Base-by-base conservation (phyloP, 352 stramenopile genomes). In the Phytophthora chlamydospora region DNA sequence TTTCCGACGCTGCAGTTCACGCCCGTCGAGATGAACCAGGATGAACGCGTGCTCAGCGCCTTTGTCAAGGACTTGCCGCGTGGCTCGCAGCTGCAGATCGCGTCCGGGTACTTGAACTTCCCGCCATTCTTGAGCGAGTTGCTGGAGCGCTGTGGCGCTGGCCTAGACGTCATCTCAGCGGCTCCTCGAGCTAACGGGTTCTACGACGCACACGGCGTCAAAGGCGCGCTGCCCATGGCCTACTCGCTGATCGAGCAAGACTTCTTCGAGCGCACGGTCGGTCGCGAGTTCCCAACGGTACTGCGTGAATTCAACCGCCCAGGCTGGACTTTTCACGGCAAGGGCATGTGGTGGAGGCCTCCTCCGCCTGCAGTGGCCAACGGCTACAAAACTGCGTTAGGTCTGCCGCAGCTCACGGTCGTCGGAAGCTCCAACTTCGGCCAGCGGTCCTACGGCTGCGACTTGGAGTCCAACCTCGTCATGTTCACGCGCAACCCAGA, bases 201-300 rank as follows among this genome's bases (percentile, higher is more conserved):
- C 51, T 92, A 80, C 62, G 77, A 83, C 41, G 82, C 79, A 6
- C 73, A 69, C 17, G 80, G 80, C n/a, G 67, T 91, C 17, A 91
- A 89, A 47, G 81, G 83, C n/a, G 80, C 83, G 2, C 36, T 94
- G 16, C 85, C 85, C 3, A 92, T 92, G 80, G 83, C 83, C 4
- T 94, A 94, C 42, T 91, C 82, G 33, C 52, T 92, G n/a, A 89
- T 94, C 41, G 85, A 94, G 65, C 73, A 90, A 51, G 71, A 90
- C 5, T 93, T 93, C 34, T 91, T 85, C 51, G 72, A 89, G 16
- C 76, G 75, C 11, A 83, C 71, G 4, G 66, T 76, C 5, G 54
- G 49, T 12, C 69, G 71, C 14, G 33, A 65, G 27, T 90, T 71
- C 29, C 54, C 60, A 31, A 79, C 82, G 0, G 66, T 77, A 5